A percentile compares a stretch with the other conserved stretches of the same genome.
phyloP scores from a whole-genome alignment of 495 filamentous ascomycete genomes.

The Aspergillus baeticus region DNA sequence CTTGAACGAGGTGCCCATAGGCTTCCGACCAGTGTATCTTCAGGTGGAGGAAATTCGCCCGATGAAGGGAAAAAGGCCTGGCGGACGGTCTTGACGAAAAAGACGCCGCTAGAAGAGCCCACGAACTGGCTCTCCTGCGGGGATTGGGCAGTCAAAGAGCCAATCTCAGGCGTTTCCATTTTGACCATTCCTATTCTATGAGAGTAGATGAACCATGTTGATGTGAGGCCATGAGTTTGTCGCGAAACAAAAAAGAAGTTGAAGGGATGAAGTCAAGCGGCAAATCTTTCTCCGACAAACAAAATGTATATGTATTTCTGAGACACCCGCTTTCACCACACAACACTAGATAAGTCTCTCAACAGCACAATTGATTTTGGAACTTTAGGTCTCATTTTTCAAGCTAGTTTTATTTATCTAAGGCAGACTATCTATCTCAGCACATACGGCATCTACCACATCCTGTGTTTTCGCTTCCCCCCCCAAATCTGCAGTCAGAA shows the following conservation, averaged over 20 bases:
- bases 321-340: no score
- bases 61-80: slow-evolving; percentile 35
- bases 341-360: no score
- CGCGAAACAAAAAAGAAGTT: not conserved
- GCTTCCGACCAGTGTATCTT: slow-evolving; percentile 38
- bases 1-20: slow-evolving; percentile 24
- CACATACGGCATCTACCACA: slow-evolving; percentile 60
- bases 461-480: slow-evolving; percentile 53
- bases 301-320: no score
- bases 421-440: slow-evolving; percentile 44
- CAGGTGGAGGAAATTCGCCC: slow-evolving; percentile 34
- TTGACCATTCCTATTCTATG: not conserved
- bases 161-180: slow-evolving; percentile 41
- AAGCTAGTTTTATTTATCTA: not conserved
- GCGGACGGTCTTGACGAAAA: slow-evolving; percentile 44
- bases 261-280: not conserved
- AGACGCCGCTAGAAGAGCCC: slow-evolving; percentile 43
- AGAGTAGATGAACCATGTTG: not conserved
- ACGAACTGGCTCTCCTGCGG: slow-evolving; percentile 45
- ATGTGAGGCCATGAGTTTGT: not conserved
- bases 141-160: slow-evolving; percentile 40
- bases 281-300: no score
- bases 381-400: no score
- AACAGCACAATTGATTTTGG: no score
- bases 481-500: slow-evolving; percentile 59